These are phyloP conservation scores for Paraphaeosphaeria sporulosa DNA, from an alignment of 2,329 filamentous ascomycete species.

Conservation along the genomic window DNA sequence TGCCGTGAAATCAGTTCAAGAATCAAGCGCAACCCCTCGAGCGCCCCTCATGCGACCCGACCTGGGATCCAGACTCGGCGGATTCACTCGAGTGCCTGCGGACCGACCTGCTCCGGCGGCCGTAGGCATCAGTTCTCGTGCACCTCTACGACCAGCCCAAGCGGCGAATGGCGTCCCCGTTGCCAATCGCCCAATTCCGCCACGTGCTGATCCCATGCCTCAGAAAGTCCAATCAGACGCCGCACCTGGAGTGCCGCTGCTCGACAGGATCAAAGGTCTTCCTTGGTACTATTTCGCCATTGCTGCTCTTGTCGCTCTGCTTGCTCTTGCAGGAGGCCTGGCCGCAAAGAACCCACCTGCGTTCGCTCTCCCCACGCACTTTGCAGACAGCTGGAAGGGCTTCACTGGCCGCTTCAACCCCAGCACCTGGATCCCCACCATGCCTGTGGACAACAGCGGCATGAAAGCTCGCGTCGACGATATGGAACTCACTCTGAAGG, in stretches of 20 bases:
- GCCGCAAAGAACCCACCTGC: neutral
- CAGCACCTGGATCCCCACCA: neutral
- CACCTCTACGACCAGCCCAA: neutral
- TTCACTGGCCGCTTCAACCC: neutral
- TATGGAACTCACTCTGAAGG: slow-evolving; percentile 20
- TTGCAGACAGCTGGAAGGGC: slow-evolving; percentile 1
- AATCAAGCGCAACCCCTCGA: neutral
- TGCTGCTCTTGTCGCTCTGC: neutral
- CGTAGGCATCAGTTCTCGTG: neutral
- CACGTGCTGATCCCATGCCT: neutral
- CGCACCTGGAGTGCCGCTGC: neutral
- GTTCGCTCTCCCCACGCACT: neutral
- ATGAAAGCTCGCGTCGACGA: slow-evolving; percentile 16
- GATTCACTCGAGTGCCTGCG: neutral
- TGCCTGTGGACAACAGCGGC: neutral
- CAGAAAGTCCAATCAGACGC: neutral
- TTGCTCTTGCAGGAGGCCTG: neutral
- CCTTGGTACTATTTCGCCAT: slow-evolving; percentile 4
- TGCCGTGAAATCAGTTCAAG: neutral
- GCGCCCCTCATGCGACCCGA: neutral
- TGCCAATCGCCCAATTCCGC: neutral
- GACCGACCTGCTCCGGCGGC: neutral
- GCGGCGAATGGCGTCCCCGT: neutral
- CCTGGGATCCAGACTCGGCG: neutral
- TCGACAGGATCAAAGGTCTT: neutral